These are phyloP conservation scores for Bacidia gigantensis DNA, from an alignment of 495 filamentous ascomycete genomes.

Conservation along the genomic window DNA sequence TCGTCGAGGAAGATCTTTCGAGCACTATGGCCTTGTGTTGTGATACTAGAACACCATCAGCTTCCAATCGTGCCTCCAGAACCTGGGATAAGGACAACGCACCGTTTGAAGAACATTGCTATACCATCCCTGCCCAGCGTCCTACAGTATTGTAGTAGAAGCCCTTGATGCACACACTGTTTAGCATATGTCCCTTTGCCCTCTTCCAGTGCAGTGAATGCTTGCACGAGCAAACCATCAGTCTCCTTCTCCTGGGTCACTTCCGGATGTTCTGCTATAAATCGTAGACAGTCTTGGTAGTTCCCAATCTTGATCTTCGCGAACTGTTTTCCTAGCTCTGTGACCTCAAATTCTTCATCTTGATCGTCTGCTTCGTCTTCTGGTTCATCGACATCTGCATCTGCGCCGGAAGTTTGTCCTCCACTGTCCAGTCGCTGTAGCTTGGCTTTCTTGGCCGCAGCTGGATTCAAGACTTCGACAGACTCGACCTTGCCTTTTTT, in stretches of 20 bases:
- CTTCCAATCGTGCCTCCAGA: not conserved
- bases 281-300: conserved; percentile 58
- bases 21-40: conserved; percentile 85
- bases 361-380: conserved; percentile 38
- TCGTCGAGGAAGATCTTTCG: conserved; percentile 83
- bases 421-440: conserved; percentile 23
- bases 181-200: conserved; percentile 62
- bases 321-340: conserved; percentile 62
- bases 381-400: conserved; percentile 44
- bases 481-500: conserved; percentile 24
- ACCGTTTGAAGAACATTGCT: conserved; percentile 83
- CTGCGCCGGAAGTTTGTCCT: conserved; percentile 40
- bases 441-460: conserved; percentile 24
- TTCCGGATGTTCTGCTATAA: conserved; percentile 58
- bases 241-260: conserved; percentile 80
- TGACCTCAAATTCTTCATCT: conserved; percentile 61
- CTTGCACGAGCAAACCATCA: conserved; percentile 78
- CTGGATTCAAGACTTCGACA: conserved; percentile 75
- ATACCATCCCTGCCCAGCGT: conserved; percentile 80
- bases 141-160: conserved; percentile 89
- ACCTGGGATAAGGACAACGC: conserved; percentile 6
- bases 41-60: conserved; percentile 43
- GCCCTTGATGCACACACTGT: conserved; percentile 85
- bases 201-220: conserved; percentile 72
- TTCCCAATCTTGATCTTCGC: conserved; percentile 62